Conservation (phyloP, 352 stramenopile genomes). For the Phytophthora multivora region DNA sequence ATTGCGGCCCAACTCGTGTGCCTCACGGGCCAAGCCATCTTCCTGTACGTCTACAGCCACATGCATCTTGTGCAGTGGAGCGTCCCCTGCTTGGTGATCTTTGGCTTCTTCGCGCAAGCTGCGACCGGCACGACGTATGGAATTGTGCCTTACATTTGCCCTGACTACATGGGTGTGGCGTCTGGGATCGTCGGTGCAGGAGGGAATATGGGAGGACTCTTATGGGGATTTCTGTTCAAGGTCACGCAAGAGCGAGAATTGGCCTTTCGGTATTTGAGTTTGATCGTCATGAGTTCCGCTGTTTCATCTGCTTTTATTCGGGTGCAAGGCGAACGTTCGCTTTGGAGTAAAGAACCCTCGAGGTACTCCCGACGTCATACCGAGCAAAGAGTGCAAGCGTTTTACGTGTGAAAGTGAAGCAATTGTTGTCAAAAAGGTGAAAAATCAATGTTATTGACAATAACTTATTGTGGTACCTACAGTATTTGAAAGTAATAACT, state of each 20-base stretch:
- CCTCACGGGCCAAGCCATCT: slow-evolving; percentile 73
- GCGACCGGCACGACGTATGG: slow-evolving; percentile 53
- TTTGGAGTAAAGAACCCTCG: slow-evolving; percentile 31
- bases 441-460: too few relatives aligned
- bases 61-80: slow-evolving; percentile 44
- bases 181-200: slow-evolving; percentile 61
- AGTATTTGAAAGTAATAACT: too few relatives aligned
- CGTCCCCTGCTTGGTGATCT: slow-evolving; percentile 86
- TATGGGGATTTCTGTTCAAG: slow-evolving; percentile 62
- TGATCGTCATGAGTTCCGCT: slow-evolving; percentile 32
- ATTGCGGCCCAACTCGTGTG: slow-evolving; percentile 75
- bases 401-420: slow-evolving; percentile 17
- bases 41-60: slow-evolving; percentile 89
- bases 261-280: slow-evolving; percentile 55
- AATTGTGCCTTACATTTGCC: slow-evolving; percentile 61
- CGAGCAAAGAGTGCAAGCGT: slow-evolving; percentile 24
- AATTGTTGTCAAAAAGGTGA: too few relatives aligned
- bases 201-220: slow-evolving; percentile 53
- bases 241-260: slow-evolving; percentile 29
- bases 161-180: slow-evolving; percentile 40
- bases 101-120: slow-evolving; percentile 84
- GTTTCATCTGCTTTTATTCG: slow-evolving; percentile 20
- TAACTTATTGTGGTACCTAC: too few relatives aligned
- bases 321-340: slow-evolving; percentile 30
- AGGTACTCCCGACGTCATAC: slow-evolving; percentile 11